Conservation (phyloP, 768 basidiomycete species). For the Royoungia palumana region DNA sequence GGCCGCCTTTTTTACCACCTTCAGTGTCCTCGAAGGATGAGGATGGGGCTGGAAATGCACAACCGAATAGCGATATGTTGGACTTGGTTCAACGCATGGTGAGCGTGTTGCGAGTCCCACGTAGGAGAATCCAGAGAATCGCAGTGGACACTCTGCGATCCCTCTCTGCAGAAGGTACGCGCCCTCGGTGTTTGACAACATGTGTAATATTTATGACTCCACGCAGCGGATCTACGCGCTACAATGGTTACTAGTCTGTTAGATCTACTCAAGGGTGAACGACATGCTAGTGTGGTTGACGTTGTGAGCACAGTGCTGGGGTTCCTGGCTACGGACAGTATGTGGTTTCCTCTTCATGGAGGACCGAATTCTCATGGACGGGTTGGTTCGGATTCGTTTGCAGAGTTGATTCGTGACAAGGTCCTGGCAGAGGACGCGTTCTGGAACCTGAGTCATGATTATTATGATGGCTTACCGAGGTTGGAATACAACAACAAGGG, state of each 20-base stretch:
- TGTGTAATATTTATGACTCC: not conserved
- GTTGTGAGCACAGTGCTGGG: constrained; percentile 13
- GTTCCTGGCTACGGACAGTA: constrained; percentile 14
- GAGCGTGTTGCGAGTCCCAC: constrained; percentile 13
- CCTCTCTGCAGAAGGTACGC: constrained; percentile 16
- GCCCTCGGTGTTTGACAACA: not conserved
- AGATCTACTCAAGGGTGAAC: constrained; percentile 13
- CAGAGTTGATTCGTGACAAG: constrained; percentile 17
- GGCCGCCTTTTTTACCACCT: no score
- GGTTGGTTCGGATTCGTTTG: not conserved
- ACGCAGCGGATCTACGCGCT: constrained; percentile 10
- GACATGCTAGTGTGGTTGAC: constrained; percentile 14
- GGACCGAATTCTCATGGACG: not conserved
- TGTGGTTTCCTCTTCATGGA: not conserved
- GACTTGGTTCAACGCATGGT: constrained; percentile 14
- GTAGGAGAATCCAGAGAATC: constrained; percentile 14
- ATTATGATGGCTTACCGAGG: constrained; percentile 13
- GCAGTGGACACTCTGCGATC: constrained; percentile 11
- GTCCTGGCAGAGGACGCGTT: constrained; percentile 13
- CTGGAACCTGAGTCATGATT: constrained; percentile 18
- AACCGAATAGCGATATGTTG: constrained; percentile 1
- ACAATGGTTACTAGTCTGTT: constrained; percentile 12
- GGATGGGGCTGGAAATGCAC: no score
- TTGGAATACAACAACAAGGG: constrained; percentile 14
- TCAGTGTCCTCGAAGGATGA: no score